Evolutionary conservation across 2,329 filamentous ascomycete genomes (phyloP).

Genomic region (Fusarium piperis): DNA sequence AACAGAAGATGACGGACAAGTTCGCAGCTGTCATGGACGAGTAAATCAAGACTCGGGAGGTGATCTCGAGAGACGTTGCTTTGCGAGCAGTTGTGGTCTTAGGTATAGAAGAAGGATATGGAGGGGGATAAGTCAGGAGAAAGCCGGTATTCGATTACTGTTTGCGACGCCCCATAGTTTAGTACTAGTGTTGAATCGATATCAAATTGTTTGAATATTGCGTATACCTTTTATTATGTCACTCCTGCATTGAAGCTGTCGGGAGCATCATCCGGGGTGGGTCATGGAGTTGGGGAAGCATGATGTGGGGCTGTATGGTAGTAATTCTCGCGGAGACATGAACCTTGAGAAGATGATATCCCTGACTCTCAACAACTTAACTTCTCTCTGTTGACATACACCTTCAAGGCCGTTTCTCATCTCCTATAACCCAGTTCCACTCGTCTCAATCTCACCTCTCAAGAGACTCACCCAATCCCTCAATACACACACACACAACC

Average conservation of each 20-base stretch:
- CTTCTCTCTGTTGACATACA: not conserved
- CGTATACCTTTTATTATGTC: not conserved
- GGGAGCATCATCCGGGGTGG: slow-evolving; percentile 11
- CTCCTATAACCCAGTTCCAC: not conserved
- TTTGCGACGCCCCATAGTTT: slow-evolving; percentile 41
- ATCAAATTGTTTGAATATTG: slow-evolving; percentile 34
- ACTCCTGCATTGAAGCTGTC: not conserved
- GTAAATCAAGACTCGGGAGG: slow-evolving; percentile 59
- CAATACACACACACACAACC: not conserved
- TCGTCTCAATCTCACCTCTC: not conserved
- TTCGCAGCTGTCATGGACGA: slow-evolving; percentile 97
- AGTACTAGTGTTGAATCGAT: slow-evolving; percentile 42
- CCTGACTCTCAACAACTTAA: not conserved
- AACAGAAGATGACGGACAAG: slow-evolving; percentile 94
- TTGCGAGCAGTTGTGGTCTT: slow-evolving; percentile 37
- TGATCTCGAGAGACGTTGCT: slow-evolving; percentile 30
- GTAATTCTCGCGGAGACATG: slow-evolving; percentile 1
- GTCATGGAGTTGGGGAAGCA: slow-evolving; percentile 9
- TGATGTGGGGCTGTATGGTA: slow-evolving; percentile 35
- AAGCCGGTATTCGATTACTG: slow-evolving; percentile 39
- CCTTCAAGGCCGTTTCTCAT: not conserved
- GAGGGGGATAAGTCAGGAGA: slow-evolving; percentile 34
- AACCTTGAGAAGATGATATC: slow-evolving; percentile 10
- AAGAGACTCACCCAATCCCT: not conserved
- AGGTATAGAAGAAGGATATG: slow-evolving; percentile 42